phyloP scores from a whole-genome alignment of 2,329 filamentous ascomycete species.

The Ceratocystis cacaofunesta region DNA sequence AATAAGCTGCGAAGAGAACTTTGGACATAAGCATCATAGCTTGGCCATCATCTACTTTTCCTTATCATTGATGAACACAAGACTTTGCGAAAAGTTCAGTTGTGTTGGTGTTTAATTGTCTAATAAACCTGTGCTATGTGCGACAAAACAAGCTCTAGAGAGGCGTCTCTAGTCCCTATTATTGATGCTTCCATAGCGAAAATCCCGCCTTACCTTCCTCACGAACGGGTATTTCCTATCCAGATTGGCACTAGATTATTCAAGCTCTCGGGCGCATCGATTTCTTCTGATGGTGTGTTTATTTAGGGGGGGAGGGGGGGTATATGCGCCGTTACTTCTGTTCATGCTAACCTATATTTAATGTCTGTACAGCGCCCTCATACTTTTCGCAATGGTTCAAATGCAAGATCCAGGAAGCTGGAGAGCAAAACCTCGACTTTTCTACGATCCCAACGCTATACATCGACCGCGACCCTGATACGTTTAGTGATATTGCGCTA shows the following conservation, averaged over 20 bases:
- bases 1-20: not conserved
- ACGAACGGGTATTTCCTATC: slow-evolving; percentile 59
- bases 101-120: not conserved
- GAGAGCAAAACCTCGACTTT: slow-evolving; percentile 36
- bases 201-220: slow-evolving; percentile 46
- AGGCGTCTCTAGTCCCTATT: not conserved
- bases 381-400: slow-evolving; percentile 93
- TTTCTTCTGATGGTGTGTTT: slow-evolving; percentile 51
- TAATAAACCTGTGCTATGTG: not conserved
- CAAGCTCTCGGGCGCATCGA: slow-evolving; percentile 56
- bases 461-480: slow-evolving; percentile 82
- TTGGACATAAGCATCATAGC: not conserved
- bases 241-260: slow-evolving; percentile 60
- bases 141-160: not conserved
- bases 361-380: slow-evolving; percentile 53
- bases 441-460: slow-evolving; percentile 60
- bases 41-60: not conserved
- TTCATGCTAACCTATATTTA: not conserved
- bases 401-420: slow-evolving; percentile 56
- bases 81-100: no score
- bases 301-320: slow-evolving; percentile 5
- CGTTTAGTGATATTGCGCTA: slow-evolving; percentile 76
- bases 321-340: slow-evolving; percentile 12
- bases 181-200: slow-evolving; percentile 24
- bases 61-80: not conserved